phyloP scores from a whole-genome alignment of 1,284 basidiomycete genomes.

The Mycena sp. region DNA sequence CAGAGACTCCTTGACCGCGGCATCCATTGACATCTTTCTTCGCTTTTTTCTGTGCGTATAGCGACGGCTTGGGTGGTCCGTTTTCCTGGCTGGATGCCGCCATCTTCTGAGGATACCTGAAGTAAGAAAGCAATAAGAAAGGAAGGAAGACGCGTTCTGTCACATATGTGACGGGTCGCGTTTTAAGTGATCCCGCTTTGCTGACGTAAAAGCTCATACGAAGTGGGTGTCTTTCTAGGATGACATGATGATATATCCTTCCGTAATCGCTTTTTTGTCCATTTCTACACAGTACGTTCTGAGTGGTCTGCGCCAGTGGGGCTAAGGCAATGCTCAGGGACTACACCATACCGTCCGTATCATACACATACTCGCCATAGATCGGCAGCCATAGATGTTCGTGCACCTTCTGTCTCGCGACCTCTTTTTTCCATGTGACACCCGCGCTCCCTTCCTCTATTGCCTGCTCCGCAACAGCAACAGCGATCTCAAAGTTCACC shows the following conservation, averaged over 20 bases:
- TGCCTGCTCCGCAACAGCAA: constrained; percentile 82
- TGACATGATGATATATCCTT: too few species aligned
- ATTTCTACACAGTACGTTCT: neutral
- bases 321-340: too few species aligned
- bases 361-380: constrained; percentile 73
- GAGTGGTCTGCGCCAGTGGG: too few species aligned
- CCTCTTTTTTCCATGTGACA: constrained; percentile 60
- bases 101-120: neutral
- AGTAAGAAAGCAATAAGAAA: neutral
- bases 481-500: constrained; percentile 83
- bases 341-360: constrained; percentile 59
- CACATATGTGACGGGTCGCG: constrained; percentile 15
- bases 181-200: too few species aligned
- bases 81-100: constrained; percentile 8
- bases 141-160: neutral
- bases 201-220: too few species aligned
- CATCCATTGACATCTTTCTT: constrained; percentile 5
- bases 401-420: constrained; percentile 61
- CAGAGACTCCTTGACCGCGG: neutral
- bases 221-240: too few species aligned
- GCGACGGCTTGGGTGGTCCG: neutral
- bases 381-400: constrained; percentile 67
- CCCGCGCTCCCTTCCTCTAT: constrained; percentile 75
- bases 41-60: constrained; percentile 6
- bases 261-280: too few species aligned